Percentiles rank a stretch among this genome's conserved stretches.
These are phyloP conservation scores for Lojkania enalia DNA, from an alignment of 2,329 filamentous ascomycete species.

Conservation along the genomic window DNA sequence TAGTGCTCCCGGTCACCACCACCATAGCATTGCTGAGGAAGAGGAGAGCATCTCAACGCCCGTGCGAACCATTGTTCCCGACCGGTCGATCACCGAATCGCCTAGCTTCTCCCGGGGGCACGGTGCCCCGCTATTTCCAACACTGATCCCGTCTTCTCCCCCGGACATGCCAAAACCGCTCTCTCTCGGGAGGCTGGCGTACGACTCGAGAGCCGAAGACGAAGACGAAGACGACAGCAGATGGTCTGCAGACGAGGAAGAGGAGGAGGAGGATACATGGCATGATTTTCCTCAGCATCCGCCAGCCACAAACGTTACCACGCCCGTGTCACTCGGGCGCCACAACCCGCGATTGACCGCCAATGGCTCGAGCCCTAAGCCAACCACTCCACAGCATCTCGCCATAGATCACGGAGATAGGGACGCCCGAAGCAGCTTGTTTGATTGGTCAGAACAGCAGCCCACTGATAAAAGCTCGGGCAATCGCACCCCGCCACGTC, in stretches of 20 bases:
- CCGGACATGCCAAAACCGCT: slow-evolving; percentile 49
- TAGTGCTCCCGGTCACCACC: slow-evolving; percentile 44
- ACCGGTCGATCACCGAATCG: slow-evolving; percentile 40
- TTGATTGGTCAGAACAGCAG: slow-evolving; percentile 75
- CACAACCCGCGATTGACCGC: slow-evolving; percentile 35
- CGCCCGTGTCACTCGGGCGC: slow-evolving; percentile 38
- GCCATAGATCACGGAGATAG: slow-evolving; percentile 43
- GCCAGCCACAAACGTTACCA: slow-evolving; percentile 33
- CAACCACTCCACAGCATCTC: slow-evolving; percentile 44
- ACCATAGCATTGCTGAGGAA: slow-evolving; percentile 55
- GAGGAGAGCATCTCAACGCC: slow-evolving; percentile 56
- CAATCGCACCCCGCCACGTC: slow-evolving; percentile 63
- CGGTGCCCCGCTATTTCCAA: slow-evolving; percentile 43
- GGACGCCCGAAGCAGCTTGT: slow-evolving; percentile 65
- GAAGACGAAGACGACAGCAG: slow-evolving; percentile 45
- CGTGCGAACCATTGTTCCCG: slow-evolving; percentile 47
- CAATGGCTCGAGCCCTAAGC: slow-evolving; percentile 40
- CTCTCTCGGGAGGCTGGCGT: slow-evolving; percentile 46
- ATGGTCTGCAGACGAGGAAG: slow-evolving; percentile 49
- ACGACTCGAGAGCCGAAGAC: slow-evolving; percentile 44
- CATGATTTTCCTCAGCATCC: slow-evolving; percentile 43
- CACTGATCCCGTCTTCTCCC: slow-evolving; percentile 49
- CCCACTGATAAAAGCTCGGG: slow-evolving; percentile 63
- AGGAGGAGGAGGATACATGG: slow-evolving; percentile 43
- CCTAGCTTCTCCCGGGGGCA: slow-evolving; percentile 36